Base-by-base conservation (phyloP, 169 alveolate species). In the Plasmodium reichenowi region DNA sequence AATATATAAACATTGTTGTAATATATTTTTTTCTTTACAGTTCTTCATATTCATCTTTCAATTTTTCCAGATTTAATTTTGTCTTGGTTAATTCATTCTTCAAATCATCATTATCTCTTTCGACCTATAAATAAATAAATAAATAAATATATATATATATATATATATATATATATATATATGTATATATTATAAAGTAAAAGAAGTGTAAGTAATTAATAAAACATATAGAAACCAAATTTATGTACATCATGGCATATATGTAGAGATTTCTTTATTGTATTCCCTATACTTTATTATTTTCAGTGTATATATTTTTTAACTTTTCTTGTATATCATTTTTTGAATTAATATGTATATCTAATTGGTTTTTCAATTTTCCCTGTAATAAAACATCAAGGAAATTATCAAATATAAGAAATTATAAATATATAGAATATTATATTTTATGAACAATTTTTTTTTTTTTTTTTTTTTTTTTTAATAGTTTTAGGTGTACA, bases 21-120 rank as follows among this genome's bases (percentile, higher is more conserved):
- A 38, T 38, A 26, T 38, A 0, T 38, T 38, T 38, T 38, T 5
- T 10, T 60, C 12, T 15, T 76, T 76, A 76, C 89, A 10, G 70
- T 43, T 76, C 71, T 9, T 56, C 75, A 52, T 48, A 50, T 29
- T 76, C 48, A n/a, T 76, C 71, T 62, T 58, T 56, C 26, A 76
- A 26, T 38, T 48, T 50, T 56, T 13, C 66, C 20, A 50, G 24
- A 50, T 15, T 15, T 45, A 63, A 8, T 43, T 76, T 76, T 66
- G 89, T 45, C 17, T 64, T 76, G 43, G 48, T 76, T 70, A 76
- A 68, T 15, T 76, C 89, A 29, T 52, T 48, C 64, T 66, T 52
- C 67, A 76, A 58, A 52, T 56, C 22, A 43, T 76, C 59, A 50
- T 64, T 76, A 29, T 76, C 72, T 52, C 50, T 58, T 43, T 76